Percentiles rank a stretch among this genome's conserved stretches.
phyloP scores from a whole-genome alignment of 2,329 filamentous ascomycete genomes.

The Arthrocladium fulminans region DNA sequence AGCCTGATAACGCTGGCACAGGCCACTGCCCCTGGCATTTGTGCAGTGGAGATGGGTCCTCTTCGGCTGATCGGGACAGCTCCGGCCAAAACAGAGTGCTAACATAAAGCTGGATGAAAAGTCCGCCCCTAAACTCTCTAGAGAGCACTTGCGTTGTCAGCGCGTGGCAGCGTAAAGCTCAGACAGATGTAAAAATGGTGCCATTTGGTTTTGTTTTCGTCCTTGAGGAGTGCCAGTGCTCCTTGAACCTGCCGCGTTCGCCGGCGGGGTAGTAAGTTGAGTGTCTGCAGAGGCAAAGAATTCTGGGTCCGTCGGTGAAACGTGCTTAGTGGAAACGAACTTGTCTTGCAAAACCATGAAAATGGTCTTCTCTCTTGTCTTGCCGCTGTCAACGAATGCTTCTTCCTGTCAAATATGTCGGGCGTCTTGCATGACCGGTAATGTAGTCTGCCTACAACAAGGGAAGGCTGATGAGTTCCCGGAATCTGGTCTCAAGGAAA shows the following conservation, averaged over 20 bases:
- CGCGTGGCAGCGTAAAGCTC: slow-evolving; percentile 39
- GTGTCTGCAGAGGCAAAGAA: slow-evolving; percentile 43
- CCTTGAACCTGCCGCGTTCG: slow-evolving; percentile 25
- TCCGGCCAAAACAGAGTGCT: slow-evolving; percentile 50
- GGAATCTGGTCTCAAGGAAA: too few relatives aligned
- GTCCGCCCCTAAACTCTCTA: slow-evolving; percentile 43
- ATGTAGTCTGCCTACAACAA: too few relatives aligned
- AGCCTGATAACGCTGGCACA: slow-evolving; percentile 49
- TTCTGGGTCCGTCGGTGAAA: too few relatives aligned
- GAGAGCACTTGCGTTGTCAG: slow-evolving; percentile 48
- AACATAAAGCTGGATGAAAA: slow-evolving; percentile 49
- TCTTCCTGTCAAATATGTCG: too few relatives aligned
- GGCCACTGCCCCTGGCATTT: slow-evolving; percentile 51
- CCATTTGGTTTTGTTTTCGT: slow-evolving; percentile 27
- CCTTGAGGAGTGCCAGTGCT: slow-evolving; percentile 16
- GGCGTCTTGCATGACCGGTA: too few relatives aligned
- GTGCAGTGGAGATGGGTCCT: slow-evolving; percentile 45
- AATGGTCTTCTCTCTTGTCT: too few relatives aligned
- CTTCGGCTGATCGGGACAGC: slow-evolving; percentile 47
- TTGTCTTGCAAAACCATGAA: slow-evolving; percentile 31
- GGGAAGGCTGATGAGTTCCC: too few relatives aligned
- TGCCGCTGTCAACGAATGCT: too few relatives aligned
- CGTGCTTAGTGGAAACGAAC: too few relatives aligned
- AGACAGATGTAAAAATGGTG: slow-evolving; percentile 37
- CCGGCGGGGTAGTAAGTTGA: slow-evolving; percentile 38